Base-by-base conservation (phyloP, 345 rosid genomes). In the Pistacia atlantica region DNA sequence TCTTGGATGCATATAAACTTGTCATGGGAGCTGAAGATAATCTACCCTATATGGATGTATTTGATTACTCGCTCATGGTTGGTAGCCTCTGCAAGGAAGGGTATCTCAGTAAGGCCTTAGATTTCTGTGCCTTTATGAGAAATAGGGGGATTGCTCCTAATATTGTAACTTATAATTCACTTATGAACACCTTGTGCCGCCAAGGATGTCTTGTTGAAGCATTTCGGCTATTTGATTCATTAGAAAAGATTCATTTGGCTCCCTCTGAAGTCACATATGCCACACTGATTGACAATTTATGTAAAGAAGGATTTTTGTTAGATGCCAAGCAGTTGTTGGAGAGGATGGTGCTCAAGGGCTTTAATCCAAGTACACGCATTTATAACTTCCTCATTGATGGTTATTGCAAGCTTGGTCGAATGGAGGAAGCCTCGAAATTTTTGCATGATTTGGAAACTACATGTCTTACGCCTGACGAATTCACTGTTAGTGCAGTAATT, bases 201-300 rank as follows among this genome's bases (percentile, higher is more conserved):
- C 92, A 92, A 76, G 96, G 96, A 73, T 92, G 93, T 80, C 87
- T 93, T 77, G 71, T 87, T 78, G 98, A 93, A 86, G 99, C 99
- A 79, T 90, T 92, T 71, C 91, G 93, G 68, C 82, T 95, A 56
- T 95, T 89, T 85, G 93, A 93, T 83, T 90, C 95, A 4, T 81
- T 95, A 58, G 97, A 92, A 77, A 89, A 80, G 49, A 83, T 86
- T 31, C 81, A 84, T 67, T 77, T 89, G 83, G 76, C 71, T 78
- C 92, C 98, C 13, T 92, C 97, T 33, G 81, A 67, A 33, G 83
- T 90, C 74, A 92, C 93, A 45, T 92, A 88, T 51, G 83, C 87
- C 20, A 89, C 81, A 35, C 79, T 95, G 77, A 89, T 95, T 79
- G 91, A 90, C 75, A 84, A 65, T 75, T 81, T 92, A 81, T 92